Conservation (phyloP, 2,329 filamentous ascomycete genomes). For the Clarireedia monteithiana region DNA sequence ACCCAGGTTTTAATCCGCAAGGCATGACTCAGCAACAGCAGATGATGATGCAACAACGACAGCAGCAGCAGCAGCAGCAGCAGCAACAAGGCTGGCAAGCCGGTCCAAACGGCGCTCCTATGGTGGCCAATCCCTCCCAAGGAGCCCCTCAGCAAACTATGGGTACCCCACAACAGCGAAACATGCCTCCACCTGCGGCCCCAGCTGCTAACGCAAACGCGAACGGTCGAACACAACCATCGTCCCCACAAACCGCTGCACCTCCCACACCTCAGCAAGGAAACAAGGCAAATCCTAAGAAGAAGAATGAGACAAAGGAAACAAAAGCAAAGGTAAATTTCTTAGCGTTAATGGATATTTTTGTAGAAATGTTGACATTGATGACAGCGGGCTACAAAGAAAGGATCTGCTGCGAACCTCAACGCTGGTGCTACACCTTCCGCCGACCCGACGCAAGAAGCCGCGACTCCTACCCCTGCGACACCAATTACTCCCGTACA, state of each 20-base stretch:
- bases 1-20: constrained; percentile 49
- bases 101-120: constrained; percentile 29
- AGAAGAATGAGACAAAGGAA: constrained; percentile 82
- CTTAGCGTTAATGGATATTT: constrained; percentile 27
- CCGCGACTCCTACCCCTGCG: constrained; percentile 51
- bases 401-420: constrained; percentile 52
- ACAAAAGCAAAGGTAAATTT: constrained; percentile 58
- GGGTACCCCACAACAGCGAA: constrained; percentile 64
- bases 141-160: constrained; percentile 30
- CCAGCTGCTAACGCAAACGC: constrained; percentile 40
- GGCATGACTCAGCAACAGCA: constrained; percentile 44
- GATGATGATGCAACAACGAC: constrained; percentile 48
- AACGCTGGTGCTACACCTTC: constrained; percentile 49
- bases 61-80: constrained; percentile 44
- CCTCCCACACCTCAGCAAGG: constrained; percentile 70
- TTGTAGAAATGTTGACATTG: constrained; percentile 30
- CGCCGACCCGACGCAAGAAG: constrained; percentile 46
- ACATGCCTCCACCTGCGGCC: constrained; percentile 61
- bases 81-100: constrained; percentile 26
- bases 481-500: constrained; percentile 57
- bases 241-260: constrained; percentile 56
- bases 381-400: constrained; percentile 38
- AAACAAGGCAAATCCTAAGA: constrained; percentile 69
- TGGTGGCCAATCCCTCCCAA: constrained; percentile 39
- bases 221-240: constrained; percentile 49